Evolutionary conservation across 2,329 filamentous ascomycete genomes (phyloP), one percentile per base, ranked within the genome.

Genomic region (Monilinia polystroma): DNA sequence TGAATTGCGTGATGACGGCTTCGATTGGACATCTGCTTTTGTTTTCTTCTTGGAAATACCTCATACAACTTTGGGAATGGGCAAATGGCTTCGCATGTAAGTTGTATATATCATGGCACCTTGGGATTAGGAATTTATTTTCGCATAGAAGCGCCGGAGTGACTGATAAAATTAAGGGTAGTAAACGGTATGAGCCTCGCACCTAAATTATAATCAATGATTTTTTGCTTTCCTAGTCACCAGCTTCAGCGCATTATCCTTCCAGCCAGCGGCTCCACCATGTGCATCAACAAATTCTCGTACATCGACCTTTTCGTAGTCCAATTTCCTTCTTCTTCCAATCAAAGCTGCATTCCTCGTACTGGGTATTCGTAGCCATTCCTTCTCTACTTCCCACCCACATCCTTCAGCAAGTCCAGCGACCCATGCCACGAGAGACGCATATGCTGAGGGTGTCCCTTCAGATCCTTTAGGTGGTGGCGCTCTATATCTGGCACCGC

Each of bases 361-460:
- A 77, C 91, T 96, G 0, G 95, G 95, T 69, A 99, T 98, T 56
- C 94, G 84, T 73, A 99, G 78, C 81, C 95, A 88, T 73, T 97
- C 94, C 70, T 85, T 91, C 78, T 98, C 92, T 0, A 91, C 84
- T 6, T 82, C 79, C 82, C 89, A 97, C 2, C 90, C 91, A 70
- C 92, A 86, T 67, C 90, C 88, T 43, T 81, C 80, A 0, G 90
- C 88, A 53, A 99, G 83, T 38, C 81, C 80, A 26, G 85, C 81
- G 0, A 93, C 87, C 84, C 94, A 97, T 59, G 86, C 86, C 26
- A 94, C 92, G 20, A 99, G 84, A 2, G 90, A 90, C 0, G 92
- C 89, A 77, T 96, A 97, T 35, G 90, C 89, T 4, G 92, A 96
- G 14, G 83, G 82, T 67, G 70, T 77, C 2, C 70, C 66, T 6